These are phyloP conservation scores for Emiliania huxleyi DNA, from an alignment of 78 protist genomes.

Conservation along the genomic window DNA sequence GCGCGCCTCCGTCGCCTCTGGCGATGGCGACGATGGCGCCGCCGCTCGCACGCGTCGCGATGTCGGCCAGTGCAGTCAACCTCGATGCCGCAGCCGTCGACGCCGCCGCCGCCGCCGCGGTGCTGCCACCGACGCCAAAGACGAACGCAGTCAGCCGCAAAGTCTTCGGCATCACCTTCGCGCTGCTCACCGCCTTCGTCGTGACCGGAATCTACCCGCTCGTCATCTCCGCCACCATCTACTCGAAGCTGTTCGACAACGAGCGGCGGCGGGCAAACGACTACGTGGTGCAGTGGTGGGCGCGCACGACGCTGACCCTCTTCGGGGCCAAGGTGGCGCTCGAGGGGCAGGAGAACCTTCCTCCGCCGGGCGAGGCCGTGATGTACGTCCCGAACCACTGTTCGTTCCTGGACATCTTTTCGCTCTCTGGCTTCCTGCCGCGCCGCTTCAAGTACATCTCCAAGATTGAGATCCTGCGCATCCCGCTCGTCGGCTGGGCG, in stretches of 20 bases:
- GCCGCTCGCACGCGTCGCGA: no score
- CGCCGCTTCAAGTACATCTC: background rate
- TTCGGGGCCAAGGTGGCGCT: background rate
- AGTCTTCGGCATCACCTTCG: background rate
- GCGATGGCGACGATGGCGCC: no score
- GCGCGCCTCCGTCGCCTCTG: no score
- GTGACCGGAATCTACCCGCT: background rate
- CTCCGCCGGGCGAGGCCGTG: background rate
- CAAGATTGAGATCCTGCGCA: background rate
- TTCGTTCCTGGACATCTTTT: slow-evolving; percentile 9
- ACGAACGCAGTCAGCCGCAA: background rate
- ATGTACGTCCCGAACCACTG: background rate
- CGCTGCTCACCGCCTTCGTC: background rate
- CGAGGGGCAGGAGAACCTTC: background rate
- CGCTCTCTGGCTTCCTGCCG: background rate
- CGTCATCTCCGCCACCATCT: background rate
- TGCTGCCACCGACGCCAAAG: background rate
- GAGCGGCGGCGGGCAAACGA: background rate
- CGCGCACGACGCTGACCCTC: background rate
- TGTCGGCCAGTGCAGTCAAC: no score
- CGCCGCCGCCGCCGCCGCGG: no score
- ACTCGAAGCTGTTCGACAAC: background rate
- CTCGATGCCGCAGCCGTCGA: no score
- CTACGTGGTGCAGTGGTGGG: background rate
- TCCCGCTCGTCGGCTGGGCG: slow-evolving; percentile 23